These are phyloP conservation scores for Verticillium longisporum DNA, from an alignment of 2,329 filamentous ascomycete species.

Conservation along the genomic window DNA sequence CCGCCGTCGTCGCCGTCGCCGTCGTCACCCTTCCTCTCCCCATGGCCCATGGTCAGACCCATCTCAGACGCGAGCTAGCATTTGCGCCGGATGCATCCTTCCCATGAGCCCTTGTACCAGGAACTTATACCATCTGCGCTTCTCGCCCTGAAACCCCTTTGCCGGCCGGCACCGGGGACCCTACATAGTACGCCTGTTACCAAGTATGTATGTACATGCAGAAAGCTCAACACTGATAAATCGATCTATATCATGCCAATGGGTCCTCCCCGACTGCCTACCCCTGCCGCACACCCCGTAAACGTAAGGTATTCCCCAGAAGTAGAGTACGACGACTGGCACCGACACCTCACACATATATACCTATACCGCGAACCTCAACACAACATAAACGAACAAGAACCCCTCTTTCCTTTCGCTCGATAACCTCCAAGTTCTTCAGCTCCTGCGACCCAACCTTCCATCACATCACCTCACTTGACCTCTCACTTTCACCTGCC, in stretches of 20 bases:
- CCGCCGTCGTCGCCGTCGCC: neutral
- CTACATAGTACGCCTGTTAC: neutral
- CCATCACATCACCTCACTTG: conserved; percentile 1
- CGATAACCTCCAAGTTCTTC: conserved; percentile 5
- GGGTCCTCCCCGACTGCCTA: neutral
- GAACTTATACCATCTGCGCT: neutral
- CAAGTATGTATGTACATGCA: neutral
- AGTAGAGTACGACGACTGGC: neutral
- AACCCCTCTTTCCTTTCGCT: conserved; percentile 2
- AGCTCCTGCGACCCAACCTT: neutral
- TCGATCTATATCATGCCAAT: neutral
- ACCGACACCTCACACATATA: neutral
- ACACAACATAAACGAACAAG: neutral
- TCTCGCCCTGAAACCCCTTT: neutral
- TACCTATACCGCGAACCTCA: neutral
- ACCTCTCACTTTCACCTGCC: neutral
- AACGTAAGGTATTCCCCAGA: neutral
- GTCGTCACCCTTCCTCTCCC: neutral
- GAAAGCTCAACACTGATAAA: neutral
- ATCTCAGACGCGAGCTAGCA: neutral
- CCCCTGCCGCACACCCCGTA: neutral
- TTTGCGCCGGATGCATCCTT: neutral
- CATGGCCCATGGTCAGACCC: neutral
- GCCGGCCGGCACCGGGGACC: neutral
- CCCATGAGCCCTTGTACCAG: neutral